Evolutionary conservation across 2,329 filamentous ascomycete species (phyloP), one percentile per base, ranked within the genome.

Genomic region (Colletotrichum graminicola): DNA sequence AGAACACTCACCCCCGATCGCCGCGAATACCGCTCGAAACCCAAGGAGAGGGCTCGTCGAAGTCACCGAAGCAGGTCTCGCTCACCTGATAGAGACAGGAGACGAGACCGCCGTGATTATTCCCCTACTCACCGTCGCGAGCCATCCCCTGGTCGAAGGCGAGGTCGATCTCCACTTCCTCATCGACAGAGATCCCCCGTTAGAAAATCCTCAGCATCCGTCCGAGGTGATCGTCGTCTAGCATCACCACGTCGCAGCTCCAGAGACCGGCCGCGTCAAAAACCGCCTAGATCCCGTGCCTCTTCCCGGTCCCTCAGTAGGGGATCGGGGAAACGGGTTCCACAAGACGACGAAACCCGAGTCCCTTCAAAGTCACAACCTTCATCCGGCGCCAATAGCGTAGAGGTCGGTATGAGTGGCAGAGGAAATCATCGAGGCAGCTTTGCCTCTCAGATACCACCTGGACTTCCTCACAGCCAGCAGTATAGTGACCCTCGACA

Each of bases 401-500:
- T 79, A 49, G 79, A 81, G 67, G 78, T 79, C 11, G 80, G 79
- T 67, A 81, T 82, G 80, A 73, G 76, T 51, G 75, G 76, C 29
- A 76, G 79, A 73, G 79, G 79, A 36, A 77, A 76, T 65, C 80
- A 77, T 75, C 76, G 76, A 34, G 77, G 75, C 39, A 77, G 77
- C 55, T 81, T 78, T 66, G 65, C 47, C 45, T 71, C 67, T 57
- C 78, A 79, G 67, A 79, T 79, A 79, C 80, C 79, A 66, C 76
- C 78, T 68, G 79, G 78, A 36, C 79, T 79, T 64, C 75, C 78
- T n/a, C 59, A 79, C 18, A 79, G 79, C 66, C 77, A 79, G 54
- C 78, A 80, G 71, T 81, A 78, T 67, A 79, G 78, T 36, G 73
- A 74, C 51, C 66, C 79, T 29, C 80, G 83, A 49, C 84, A 86